These are phyloP conservation scores for Monascus ruber DNA, from an alignment of 2,329 filamentous ascomycete genomes.

Conservation along the genomic window DNA sequence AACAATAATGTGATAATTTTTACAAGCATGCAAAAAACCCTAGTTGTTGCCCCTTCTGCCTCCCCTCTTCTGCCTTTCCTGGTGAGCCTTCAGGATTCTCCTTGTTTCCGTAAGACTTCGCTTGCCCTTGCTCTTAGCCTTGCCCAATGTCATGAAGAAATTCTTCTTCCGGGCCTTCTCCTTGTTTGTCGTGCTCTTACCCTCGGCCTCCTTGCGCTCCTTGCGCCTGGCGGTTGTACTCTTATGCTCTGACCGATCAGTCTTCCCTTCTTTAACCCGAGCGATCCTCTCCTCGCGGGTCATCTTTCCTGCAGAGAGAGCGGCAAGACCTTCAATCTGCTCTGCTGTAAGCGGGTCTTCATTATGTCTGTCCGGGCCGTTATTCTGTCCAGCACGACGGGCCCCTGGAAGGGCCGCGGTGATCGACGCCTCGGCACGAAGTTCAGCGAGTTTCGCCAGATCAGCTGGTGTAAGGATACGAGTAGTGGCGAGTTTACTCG, in stretches of 20 bases:
- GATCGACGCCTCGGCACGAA: slow-evolving; percentile 62
- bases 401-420: slow-evolving; percentile 46
- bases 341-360: slow-evolving; percentile 86
- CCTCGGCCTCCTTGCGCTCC: slow-evolving; percentile 75
- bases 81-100: slow-evolving; percentile 68
- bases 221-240: slow-evolving; percentile 72
- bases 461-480: slow-evolving; percentile 92
- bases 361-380: slow-evolving; percentile 49
- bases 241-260: slow-evolving; percentile 67
- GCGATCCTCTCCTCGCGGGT: slow-evolving; percentile 86
- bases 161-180: slow-evolving; percentile 98
- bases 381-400: slow-evolving; percentile 37
- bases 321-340: slow-evolving; percentile 78
- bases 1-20: not conserved
- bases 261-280: slow-evolving; percentile 70
- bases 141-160: slow-evolving; percentile 94
- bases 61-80: slow-evolving; percentile 71
- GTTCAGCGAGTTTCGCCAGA: slow-evolving; percentile 83
- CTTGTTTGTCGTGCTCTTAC: slow-evolving; percentile 94
- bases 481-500: slow-evolving; percentile 66
- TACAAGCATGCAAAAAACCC: too few species aligned
- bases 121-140: slow-evolving; percentile 93
- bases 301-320: slow-evolving; percentile 58
- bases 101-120: slow-evolving; percentile 77
- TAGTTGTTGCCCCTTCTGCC: slow-evolving; percentile 63